Evolutionary conservation across 768 basidiomycete genomes (phyloP), one percentile per base, ranked within the genome.

Genomic region (Rhodotorula toruloides): DNA sequence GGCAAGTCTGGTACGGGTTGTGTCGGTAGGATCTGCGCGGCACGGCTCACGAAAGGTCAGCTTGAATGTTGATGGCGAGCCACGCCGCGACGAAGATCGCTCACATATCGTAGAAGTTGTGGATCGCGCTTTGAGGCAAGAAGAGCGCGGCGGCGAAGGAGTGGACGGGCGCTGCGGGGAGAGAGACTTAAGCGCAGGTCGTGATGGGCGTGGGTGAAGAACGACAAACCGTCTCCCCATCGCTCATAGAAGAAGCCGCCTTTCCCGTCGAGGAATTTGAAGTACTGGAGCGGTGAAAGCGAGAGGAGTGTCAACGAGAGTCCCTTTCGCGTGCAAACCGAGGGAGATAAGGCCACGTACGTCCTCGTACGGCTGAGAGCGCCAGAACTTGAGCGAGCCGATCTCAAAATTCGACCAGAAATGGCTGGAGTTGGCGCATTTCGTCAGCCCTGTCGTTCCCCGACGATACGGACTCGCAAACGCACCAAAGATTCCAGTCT

Each of bases 351-450:
- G 31, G 21, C 5, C 16, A 53, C 68, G n/a, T 34, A 57, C 68
- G 12, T 72, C 65, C 22, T 37, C 11, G 62, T 74, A 73, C 44
- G 65, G 55, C 22, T 68, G 60, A 17, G 86, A 79, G 73, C 91
- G 81, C 90, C 88, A 93, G 68, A 94, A 84, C 67, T 88, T 84
- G 65, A 93, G 82, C 74, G 87, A 84, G 8, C 82, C 92, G 62
- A 93, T 92, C 77, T 94, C 91, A 73, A 94, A 93, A 77, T 94
- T 96, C 73, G 87, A 88, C 90, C 90, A 92, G 80, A 90, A 68
- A 32, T 60, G 72, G 25, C 54, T 34, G n/a, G n/a, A n/a, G n/a
- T n/a, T n/a, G n/a, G n/a, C n/a, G n/a, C n/a, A n/a, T n/a, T n/a
- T n/a, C n/a, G n/a, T n/a, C n/a, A n/a, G n/a, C n/a, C n/a, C n/a